Percentiles rank a stretch among this genome's conserved stretches.
Conservation (phyloP, 1,284 basidiomycete species). For the Irpex lacteus region DNA sequence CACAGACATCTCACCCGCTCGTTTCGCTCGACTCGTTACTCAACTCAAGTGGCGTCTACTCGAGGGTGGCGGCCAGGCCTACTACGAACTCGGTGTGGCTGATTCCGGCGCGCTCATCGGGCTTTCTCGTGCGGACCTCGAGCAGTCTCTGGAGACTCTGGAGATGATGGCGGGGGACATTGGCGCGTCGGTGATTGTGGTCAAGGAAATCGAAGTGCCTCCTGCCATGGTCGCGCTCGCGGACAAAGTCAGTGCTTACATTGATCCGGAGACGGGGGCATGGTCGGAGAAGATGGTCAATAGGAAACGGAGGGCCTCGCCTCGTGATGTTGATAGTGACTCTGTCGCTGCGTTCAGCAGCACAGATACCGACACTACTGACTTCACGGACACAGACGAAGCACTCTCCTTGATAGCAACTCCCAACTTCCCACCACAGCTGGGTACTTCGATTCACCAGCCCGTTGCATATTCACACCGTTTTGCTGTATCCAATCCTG, state of each 20-base stretch:
- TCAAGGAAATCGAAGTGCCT: constrained; percentile 81
- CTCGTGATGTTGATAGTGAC: constrained; percentile 16
- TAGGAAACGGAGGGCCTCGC: constrained; percentile 11
- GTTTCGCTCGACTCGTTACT: constrained; percentile 80
- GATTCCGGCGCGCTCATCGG: constrained; percentile 88
- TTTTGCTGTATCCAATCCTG: constrained; percentile 20
- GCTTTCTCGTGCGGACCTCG: constrained; percentile 71
- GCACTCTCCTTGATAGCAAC: constrained; percentile 15
- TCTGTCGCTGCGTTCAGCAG: constrained; percentile 21
- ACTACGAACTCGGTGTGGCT: constrained; percentile 89
- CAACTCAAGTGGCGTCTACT: constrained; percentile 94
- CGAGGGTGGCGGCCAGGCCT: constrained; percentile 88
- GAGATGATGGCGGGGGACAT: constrained; percentile 92
- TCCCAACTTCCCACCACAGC: constrained; percentile 11
- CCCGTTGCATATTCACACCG: constrained; percentile 16
- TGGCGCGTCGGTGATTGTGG: constrained; percentile 84
- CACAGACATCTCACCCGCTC: constrained; percentile 63
- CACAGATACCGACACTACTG: constrained; percentile 35
- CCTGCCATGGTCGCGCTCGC: constrained; percentile 39
- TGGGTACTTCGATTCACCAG: not conserved
- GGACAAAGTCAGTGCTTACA: constrained; percentile 31
- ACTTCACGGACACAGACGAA: constrained; percentile 36
- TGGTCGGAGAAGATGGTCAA: constrained; percentile 30
- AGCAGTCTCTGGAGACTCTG: constrained; percentile 77
- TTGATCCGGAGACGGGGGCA: constrained; percentile 29